These are phyloP conservation scores for Naganishia kalamii DNA, from an alignment of 768 basidiomycete genomes.

Conservation along the genomic window DNA sequence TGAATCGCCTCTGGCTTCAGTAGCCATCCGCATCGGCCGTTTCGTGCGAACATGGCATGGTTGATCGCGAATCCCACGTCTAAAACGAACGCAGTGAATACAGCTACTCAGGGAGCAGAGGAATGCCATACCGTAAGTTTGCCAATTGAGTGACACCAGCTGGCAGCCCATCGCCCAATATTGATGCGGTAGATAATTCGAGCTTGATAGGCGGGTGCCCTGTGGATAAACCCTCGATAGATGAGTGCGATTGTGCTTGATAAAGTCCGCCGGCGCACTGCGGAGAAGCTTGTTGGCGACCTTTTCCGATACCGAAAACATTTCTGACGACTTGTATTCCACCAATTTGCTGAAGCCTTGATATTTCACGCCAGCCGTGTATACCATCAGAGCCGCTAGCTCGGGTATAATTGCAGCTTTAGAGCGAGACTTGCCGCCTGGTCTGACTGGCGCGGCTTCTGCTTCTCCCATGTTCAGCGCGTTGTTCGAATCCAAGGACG, in stretches of 20 bases:
- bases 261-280: conserved; percentile 54
- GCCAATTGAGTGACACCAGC: conserved; percentile 93
- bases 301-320: conserved; percentile 87
- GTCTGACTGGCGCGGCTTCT: background rate
- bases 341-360: conserved; percentile 82
- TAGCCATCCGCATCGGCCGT: conserved; percentile 81
- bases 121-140: conserved; percentile 70
- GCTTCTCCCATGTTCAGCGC: background rate
- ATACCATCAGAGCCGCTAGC: conserved; percentile 71
- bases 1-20: conserved; percentile 77
- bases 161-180: conserved; percentile 87
- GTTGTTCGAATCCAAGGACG: conserved; percentile 9
- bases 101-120: background rate
- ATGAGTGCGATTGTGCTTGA: conserved; percentile 79
- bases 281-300: conserved; percentile 68
- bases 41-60: conserved; percentile 88
- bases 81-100: conserved; percentile 39
- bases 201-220: conserved; percentile 69
- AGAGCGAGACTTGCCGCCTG: background rate
- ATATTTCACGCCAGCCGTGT: conserved; percentile 93
- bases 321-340: conserved; percentile 74
- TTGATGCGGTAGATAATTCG: conserved; percentile 79
- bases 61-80: conserved; percentile 89
- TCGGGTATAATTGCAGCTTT: conserved; percentile 54
- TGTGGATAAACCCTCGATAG: conserved; percentile 81